These are phyloP conservation scores for Penicillium sp. DNA, from an alignment of 2,329 filamentous ascomycete genomes.

Conservation along the genomic window DNA sequence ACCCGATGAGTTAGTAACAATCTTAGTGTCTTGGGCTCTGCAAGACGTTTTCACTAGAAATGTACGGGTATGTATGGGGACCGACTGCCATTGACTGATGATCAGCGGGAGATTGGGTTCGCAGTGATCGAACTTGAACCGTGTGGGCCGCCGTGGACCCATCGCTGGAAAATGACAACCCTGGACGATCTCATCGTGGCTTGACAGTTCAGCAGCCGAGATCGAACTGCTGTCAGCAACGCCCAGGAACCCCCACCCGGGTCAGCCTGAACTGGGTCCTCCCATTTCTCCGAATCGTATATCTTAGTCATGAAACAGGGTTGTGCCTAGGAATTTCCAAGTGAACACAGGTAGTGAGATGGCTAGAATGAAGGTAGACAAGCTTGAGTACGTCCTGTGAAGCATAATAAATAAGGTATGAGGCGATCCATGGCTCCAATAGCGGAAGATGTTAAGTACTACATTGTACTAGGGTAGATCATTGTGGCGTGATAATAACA, in stretches of 20 bases:
- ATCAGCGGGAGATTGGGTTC: neutral
- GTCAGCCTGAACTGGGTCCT: neutral
- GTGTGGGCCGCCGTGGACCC: slow-evolving; percentile 2
- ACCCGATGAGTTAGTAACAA: neutral
- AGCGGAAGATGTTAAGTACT: neutral
- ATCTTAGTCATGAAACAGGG: neutral
- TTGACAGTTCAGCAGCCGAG: slow-evolving; percentile 11
- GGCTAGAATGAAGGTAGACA: neutral
- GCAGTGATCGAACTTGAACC: neutral
- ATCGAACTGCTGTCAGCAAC: slow-evolving; percentile 1
- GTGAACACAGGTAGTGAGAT: neutral
- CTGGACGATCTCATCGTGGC: slow-evolving; percentile 5
- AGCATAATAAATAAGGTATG: neutral
- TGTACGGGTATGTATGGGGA: neutral
- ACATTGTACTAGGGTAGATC: no score
- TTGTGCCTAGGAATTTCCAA: neutral
- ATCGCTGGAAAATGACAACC: slow-evolving; percentile 6
- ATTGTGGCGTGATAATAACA: no score
- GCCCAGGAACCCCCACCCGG: neutral
- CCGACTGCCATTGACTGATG: neutral
- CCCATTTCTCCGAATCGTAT: neutral
- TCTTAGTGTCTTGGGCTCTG: no score
- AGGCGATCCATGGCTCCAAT: neutral
- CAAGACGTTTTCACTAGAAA: neutral
- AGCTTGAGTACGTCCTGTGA: no score